Percentiles rank a stretch among this genome's conserved stretches.
phyloP scores from a whole-genome alignment of 192 early-diverging fungal genomes.

The Coemansia sp. region DNA sequence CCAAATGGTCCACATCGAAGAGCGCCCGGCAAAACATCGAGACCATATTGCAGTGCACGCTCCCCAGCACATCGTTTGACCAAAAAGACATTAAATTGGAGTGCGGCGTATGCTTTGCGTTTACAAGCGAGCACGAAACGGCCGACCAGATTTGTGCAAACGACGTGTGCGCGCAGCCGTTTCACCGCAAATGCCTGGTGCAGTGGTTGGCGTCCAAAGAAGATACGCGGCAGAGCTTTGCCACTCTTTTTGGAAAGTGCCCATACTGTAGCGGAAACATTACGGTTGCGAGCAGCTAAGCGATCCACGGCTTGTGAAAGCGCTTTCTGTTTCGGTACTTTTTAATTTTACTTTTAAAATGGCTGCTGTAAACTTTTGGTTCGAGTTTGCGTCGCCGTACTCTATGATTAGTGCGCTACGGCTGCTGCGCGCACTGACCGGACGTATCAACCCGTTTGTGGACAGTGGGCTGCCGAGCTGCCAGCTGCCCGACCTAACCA shows the following conservation, averaged over 20 bases:
- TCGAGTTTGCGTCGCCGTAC: conserved; percentile 53
- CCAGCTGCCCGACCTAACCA: conserved; percentile 17
- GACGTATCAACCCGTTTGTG: not conserved
- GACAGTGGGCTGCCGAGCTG: conserved; percentile 14
- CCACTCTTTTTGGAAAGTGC: conserved; percentile 48
- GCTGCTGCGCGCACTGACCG: conserved; percentile 25
- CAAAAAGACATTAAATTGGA: conserved; percentile 34
- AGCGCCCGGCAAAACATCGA: conserved; percentile 31
- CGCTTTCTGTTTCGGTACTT: not conserved
- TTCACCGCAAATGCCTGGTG: conserved; percentile 40
- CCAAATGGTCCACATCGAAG: conserved; percentile 11
- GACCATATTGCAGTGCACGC: conserved; percentile 4
- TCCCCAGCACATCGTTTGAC: conserved; percentile 20
- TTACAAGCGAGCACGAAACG: conserved; percentile 6
- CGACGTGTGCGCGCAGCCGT: conserved; percentile 42
- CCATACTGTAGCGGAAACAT: conserved; percentile 40
- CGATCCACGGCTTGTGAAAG: too few species aligned
- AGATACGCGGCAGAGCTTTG: conserved; percentile 48
- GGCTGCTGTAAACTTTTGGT: conserved; percentile 42
- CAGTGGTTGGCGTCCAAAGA: conserved; percentile 51
- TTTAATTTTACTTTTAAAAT: not conserved
- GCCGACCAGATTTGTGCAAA: conserved; percentile 46
- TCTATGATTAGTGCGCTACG: conserved; percentile 49
- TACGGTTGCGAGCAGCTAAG: not conserved
- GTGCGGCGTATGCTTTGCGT: conserved; percentile 52